These are phyloP conservation scores for Rozella allomycis DNA, from an alignment of 371 early-diverging fungal genomes.

Conservation along the genomic window DNA sequence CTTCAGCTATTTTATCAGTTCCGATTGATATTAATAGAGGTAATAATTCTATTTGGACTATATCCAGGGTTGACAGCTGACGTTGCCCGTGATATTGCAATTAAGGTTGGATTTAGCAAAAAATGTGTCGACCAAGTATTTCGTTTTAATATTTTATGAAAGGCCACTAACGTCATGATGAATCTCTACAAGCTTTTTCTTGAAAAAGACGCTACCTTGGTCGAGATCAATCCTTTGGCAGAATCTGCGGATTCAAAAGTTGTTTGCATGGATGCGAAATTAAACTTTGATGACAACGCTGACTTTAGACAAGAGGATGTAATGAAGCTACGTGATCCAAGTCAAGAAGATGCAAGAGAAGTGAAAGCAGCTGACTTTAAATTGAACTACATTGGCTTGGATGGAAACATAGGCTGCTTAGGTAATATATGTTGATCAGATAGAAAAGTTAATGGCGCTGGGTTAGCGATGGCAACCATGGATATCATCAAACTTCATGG, in stretches of 20 bases:
- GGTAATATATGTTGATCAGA: slow-evolving; percentile 9
- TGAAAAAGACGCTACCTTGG: slow-evolving; percentile 88
- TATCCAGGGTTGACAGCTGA: slow-evolving; percentile 18
- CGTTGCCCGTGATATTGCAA: slow-evolving; percentile 40
- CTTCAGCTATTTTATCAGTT: slow-evolving; percentile 69
- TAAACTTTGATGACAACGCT: slow-evolving; percentile 96
- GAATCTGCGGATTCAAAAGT: slow-evolving; percentile 69
- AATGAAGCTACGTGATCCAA: slow-evolving; percentile 59
- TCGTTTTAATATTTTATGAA: not conserved
- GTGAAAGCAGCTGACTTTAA: slow-evolving; percentile 85
- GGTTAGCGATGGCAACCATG: slow-evolving; percentile 98
- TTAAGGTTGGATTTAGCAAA: slow-evolving; percentile 67
- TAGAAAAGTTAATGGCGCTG: slow-evolving; percentile 77
- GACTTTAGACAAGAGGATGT: slow-evolving; percentile 87
- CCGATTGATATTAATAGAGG: slow-evolving; percentile 53
- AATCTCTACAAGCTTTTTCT: slow-evolving; percentile 84
- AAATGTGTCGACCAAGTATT: slow-evolving; percentile 38
- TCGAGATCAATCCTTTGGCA: slow-evolving; percentile 93
- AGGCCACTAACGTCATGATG: slow-evolving; percentile 72
- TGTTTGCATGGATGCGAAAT: slow-evolving; percentile 73
- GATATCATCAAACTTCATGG: slow-evolving; percentile 96
- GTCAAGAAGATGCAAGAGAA: slow-evolving; percentile 93
- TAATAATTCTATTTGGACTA: slow-evolving; percentile 7
- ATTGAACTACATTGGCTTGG: slow-evolving; percentile 95
- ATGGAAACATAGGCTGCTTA: slow-evolving; percentile 62